These are phyloP conservation scores for Alnus glutinosa DNA, from an alignment of 306 rosid genomes.

Conservation along the genomic window DNA sequence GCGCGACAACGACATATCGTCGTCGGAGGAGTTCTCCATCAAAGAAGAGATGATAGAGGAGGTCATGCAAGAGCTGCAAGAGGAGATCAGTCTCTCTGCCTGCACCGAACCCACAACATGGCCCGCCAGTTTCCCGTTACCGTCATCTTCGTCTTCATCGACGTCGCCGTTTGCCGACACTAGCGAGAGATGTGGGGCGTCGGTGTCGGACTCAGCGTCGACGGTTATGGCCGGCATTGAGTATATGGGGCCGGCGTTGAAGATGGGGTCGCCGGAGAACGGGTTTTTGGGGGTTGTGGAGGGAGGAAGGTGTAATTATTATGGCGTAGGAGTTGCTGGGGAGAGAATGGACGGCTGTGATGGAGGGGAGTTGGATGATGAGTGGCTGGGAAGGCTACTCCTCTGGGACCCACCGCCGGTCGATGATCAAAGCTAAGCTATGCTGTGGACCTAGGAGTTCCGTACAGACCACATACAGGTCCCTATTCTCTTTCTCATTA, in stretches of 20 bases:
- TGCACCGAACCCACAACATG: no score
- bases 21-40: neutral
- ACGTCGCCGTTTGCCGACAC: neutral
- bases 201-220: slow-evolving; percentile 32
- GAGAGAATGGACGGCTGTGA: slow-evolving; percentile 1
- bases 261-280: neutral
- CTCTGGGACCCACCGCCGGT: neutral
- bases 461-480: no score
- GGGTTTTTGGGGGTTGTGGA: neutral
- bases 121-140: neutral
- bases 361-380: neutral
- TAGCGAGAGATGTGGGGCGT: slow-evolving; percentile 38
- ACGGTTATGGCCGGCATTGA: slow-evolving; percentile 36
- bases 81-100: neutral
- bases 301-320: neutral
- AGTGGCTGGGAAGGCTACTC: neutral
- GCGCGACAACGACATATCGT: neutral
- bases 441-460: no score
- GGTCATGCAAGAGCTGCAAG: slow-evolving; percentile 8
- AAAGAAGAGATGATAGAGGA: slow-evolving; percentile 7
- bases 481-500: no score
- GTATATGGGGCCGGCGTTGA: neutral
- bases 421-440: neutral
- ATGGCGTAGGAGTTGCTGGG: no score
- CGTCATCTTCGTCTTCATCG: neutral